Evolutionary conservation across 2,329 filamentous ascomycete species (phyloP), one percentile per base, ranked within the genome.

Genomic region (Aspergillus proliferans): DNA sequence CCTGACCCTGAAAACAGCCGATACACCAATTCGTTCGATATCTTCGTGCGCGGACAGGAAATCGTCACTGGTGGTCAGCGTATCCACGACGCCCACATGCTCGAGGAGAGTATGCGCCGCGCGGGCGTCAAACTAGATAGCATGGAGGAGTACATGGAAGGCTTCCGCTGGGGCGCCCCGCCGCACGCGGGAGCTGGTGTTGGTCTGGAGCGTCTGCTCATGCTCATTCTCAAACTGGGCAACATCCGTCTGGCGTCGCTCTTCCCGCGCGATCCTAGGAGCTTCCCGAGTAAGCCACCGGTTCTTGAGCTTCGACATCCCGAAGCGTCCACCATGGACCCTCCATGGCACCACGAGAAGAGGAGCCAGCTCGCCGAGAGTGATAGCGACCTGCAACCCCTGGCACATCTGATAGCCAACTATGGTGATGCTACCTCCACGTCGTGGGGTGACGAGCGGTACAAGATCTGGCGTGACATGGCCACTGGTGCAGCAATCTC

Each of bases 401-500:
- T 96, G 4, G 88, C 91, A 65, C 86, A 95, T 64, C 83, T 96
- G 39, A 90, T 96, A 66, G 89, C 89, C 63, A 96, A 96, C 69
- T 96, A 96, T 59, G 91, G 91, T 53, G 91, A 96, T 68, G 89
- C 91, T 2, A 90, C 89, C 44, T 94, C 95, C 63, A 96, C 91
- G 0, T 93, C 89, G 0, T 96, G 90, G 89, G 80, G 93, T 6
- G 91, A 96, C 66, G 87, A 90, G 6, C 84, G 89, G 6, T 95
- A 91, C 67, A 79, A 88, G 62, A 84, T 95, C 50, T 96, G 89
- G 88, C 84, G 91, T 26, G 88, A 95, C 63, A 72, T 80, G 19
- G 68, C 74, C 30, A 92, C 87, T 2, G 91, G 91, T 44, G 91
- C 90, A 0, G 90, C 90, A 4, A 79, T 95, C 30, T 87, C 89